Evolutionary conservation across 495 filamentous ascomycete genomes (phyloP).

Genomic region (Mycothermus thermophilus): DNA sequence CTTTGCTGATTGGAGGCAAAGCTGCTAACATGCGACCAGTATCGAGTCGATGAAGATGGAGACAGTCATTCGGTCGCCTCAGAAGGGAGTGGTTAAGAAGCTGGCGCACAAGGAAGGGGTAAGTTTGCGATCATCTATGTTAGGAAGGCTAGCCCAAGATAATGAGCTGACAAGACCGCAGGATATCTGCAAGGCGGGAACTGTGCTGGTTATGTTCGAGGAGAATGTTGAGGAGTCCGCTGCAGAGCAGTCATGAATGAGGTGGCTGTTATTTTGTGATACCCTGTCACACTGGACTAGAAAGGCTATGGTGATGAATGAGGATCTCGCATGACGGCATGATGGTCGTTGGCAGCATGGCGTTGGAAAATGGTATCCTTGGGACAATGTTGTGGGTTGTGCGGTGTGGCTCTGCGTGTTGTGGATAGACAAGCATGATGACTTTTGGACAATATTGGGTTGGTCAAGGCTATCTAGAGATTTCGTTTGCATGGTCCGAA

Average conservation of each 20-base stretch:
- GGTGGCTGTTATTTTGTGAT: too few species aligned
- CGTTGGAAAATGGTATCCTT: too few species aligned
- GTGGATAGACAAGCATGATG: too few species aligned
- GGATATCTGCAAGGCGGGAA: conserved; percentile 48
- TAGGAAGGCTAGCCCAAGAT: neutral
- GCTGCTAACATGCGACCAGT: conserved; percentile 17
- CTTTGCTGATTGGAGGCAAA: neutral
- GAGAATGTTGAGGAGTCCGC: conserved; percentile 11
- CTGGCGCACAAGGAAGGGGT: conserved; percentile 81
- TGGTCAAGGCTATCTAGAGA: too few species aligned
- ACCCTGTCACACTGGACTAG: too few species aligned
- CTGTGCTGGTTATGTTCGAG: conserved; percentile 41
- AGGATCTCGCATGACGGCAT: too few species aligned
- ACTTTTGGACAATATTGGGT: too few species aligned
- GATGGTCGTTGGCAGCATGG: too few species aligned
- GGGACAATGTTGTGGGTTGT: too few species aligned
- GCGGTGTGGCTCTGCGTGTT: too few species aligned
- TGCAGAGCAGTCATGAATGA: conserved; percentile 18
- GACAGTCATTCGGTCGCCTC: conserved; percentile 84
- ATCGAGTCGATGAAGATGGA: conserved; percentile 99
- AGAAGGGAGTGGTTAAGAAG: conserved; percentile 63
- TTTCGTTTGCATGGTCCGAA: too few species aligned
- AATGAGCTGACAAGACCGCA: conserved; percentile 14
- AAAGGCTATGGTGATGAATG: too few species aligned
- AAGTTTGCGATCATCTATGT: conserved; percentile 26